phyloP scores from a whole-genome alignment of 75 land plant species.

The Selaginella moellendorffii region DNA sequence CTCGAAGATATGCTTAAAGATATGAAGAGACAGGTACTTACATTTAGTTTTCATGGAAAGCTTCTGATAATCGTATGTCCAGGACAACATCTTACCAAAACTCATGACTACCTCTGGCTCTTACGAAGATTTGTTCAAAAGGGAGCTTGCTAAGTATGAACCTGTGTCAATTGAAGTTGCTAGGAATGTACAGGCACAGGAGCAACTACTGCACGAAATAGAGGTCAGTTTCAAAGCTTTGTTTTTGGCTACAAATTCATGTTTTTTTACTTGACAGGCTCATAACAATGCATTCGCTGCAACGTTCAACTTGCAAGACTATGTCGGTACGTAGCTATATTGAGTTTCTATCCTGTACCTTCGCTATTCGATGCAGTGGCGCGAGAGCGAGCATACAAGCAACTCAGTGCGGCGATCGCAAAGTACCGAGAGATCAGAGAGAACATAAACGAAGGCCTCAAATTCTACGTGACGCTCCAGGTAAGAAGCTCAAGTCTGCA shows the following conservation, averaged over 20 bases:
- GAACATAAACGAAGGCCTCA: slow-evolving; percentile 88
- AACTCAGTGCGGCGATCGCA: slow-evolving; percentile 68
- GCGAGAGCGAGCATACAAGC: slow-evolving; percentile 63
- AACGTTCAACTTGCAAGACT: slow-evolving; percentile 83
- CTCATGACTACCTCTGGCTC: slow-evolving; percentile 88
- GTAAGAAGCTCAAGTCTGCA: no score
- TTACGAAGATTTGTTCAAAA: slow-evolving; percentile 84
- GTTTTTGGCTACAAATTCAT: neutral
- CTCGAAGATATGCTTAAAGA: slow-evolving; percentile 99
- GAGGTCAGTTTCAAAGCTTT: slow-evolving; percentile 31
- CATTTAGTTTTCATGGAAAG: no score
- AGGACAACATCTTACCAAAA: slow-evolving; percentile 97
- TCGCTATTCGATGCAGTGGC: slow-evolving; percentile 30
- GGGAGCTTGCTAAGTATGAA: slow-evolving; percentile 80
- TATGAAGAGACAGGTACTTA: slow-evolving; percentile 83
- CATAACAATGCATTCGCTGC: slow-evolving; percentile 77
- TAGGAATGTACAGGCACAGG: slow-evolving; percentile 80
- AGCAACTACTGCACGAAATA: slow-evolving; percentile 64
- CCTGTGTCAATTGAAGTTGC: slow-evolving; percentile 60
- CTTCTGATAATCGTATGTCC: slow-evolving; percentile 14
- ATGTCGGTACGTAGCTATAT: slow-evolving; percentile 37
- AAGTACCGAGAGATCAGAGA: slow-evolving; percentile 86
- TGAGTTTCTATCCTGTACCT: neutral
- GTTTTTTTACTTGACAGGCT: slow-evolving; percentile 30
- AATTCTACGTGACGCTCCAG: slow-evolving; percentile 98